Percentiles rank a stretch among this genome's conserved stretches.
Conservation (phyloP, 345 rosid genomes). For the Eucalyptus rudis region DNA sequence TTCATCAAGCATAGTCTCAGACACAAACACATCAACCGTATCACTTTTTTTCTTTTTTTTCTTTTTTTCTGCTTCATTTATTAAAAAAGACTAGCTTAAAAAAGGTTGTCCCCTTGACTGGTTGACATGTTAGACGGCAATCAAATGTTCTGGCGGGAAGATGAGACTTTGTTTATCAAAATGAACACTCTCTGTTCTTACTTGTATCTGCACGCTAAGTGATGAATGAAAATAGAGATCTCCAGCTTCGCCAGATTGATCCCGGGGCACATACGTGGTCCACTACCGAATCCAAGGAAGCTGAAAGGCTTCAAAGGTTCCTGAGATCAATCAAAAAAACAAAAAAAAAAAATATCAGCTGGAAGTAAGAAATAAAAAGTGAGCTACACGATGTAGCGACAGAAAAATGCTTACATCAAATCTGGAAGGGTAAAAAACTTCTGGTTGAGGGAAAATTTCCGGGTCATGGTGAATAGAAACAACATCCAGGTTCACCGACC, state of each 20-base stretch:
- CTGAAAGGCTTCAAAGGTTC: slow-evolving; percentile 30
- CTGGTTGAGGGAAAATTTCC: slow-evolving; percentile 25
- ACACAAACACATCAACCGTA: background rate
- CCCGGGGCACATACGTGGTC: slow-evolving; percentile 67
- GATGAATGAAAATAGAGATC: slow-evolving; percentile 51
- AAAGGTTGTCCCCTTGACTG: background rate
- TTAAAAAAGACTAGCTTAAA: background rate
- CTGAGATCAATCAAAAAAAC: slow-evolving; percentile 3
- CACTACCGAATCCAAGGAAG: slow-evolving; percentile 60
- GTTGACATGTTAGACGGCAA: background rate
- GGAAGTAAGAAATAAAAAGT: background rate
- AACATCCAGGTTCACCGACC: slow-evolving; percentile 65
- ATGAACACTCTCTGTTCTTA: background rate
- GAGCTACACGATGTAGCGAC: background rate
- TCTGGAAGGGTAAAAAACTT: slow-evolving; percentile 38
- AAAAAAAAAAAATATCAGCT: background rate
- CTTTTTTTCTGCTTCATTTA: background rate
- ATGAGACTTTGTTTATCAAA: background rate
- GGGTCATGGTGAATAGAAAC: slow-evolving; percentile 60
- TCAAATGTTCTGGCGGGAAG: background rate
- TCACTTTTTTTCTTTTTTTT: background rate
- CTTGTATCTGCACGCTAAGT: slow-evolving; percentile 50
- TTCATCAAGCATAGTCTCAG: background rate
- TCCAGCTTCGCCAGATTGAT: slow-evolving; percentile 60
- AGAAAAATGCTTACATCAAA: slow-evolving; percentile 23